Base-by-base conservation (phyloP, 2,329 filamentous ascomycete genomes). In the Sporothrix variecibatus region DNA sequence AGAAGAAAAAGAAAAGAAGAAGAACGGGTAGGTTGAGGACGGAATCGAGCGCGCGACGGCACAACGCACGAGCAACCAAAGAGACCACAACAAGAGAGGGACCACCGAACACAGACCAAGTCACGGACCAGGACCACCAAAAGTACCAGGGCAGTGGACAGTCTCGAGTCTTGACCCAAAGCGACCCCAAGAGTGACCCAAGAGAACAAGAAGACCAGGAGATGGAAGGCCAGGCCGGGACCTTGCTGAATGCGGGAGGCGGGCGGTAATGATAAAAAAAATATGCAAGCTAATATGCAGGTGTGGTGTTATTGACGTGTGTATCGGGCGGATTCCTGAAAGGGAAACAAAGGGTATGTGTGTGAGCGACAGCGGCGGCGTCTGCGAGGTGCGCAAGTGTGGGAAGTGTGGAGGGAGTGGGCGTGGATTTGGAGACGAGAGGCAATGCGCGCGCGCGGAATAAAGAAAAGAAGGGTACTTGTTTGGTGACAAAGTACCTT, bases 281-380 rank as follows among this genome's bases (percentile, higher is more conserved):
- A 71, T 60, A 58, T 70, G 67, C 69, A 68, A 73, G 60, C 72
- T 73, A 73, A 73, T 58, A 43, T 65, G 72, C 67, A 73, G 73
- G 68, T 51, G 73, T 60, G 72, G 73, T 72, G 60, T 71, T 46
- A 73, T 56, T 56, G 56, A 60, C 43, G 26, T 70, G 43, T 49
- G 68, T 23, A 60, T 71, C 73, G 73, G 73, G 62, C 28, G 72
- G 73, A 75, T 75, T 73, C 73, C 71, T 65, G 73, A 73, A 73
- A 34, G 17, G 71, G 73, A 73, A 73, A 73, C 26, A 65, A 72
- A 51, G 70, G 67, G 28, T 23, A 28, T 38, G 67, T 38, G 65
- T 34, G 65, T 34, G 65, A 15, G 26, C 15, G 43, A 49, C 23
- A 62, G 49, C 49, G 34, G 26, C 49, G 51, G 34, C 60, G 60